A percentile compares a stretch with the other conserved stretches of the same genome.
Evolutionary conservation across 495 filamentous ascomycete genomes (phyloP).

Genomic region (Neurospora sp.): DNA sequence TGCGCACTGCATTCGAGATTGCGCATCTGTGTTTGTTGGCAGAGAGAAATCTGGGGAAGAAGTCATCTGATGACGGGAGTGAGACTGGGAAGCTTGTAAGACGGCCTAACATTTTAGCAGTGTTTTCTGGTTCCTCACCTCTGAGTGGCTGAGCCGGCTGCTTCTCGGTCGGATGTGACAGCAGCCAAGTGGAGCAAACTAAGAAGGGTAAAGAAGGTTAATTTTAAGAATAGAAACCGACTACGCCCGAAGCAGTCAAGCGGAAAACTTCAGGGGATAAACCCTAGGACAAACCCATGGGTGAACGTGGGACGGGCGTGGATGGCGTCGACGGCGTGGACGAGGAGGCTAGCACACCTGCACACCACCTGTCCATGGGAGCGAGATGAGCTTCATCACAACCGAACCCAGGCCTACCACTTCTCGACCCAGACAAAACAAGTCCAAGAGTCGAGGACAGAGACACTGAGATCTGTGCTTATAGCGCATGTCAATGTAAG

Average conservation of each 20-base stretch:
- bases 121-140: background rate
- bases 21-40: background rate
- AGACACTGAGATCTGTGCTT: background rate
- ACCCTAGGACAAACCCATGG: background rate
- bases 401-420: background rate
- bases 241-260: conserved; percentile 8
- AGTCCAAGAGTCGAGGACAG: background rate
- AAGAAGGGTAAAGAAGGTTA: conserved; percentile 15
- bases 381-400: background rate
- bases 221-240: conserved; percentile 23
- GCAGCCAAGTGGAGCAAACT: background rate
- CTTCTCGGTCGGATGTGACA: conserved; percentile 7
- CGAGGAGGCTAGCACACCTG: background rate
- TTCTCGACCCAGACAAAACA: background rate
- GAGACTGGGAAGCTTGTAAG: background rate
- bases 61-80: background rate
- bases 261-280: background rate
- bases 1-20: background rate
- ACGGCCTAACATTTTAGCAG: background rate
- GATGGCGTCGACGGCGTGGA: background rate
- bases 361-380: background rate
- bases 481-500: background rate
- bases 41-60: background rate
- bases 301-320: background rate
- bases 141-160: conserved; percentile 3